These are phyloP conservation scores for Mycena floridula DNA, from an alignment of 768 basidiomycete genomes.

Conservation along the genomic window DNA sequence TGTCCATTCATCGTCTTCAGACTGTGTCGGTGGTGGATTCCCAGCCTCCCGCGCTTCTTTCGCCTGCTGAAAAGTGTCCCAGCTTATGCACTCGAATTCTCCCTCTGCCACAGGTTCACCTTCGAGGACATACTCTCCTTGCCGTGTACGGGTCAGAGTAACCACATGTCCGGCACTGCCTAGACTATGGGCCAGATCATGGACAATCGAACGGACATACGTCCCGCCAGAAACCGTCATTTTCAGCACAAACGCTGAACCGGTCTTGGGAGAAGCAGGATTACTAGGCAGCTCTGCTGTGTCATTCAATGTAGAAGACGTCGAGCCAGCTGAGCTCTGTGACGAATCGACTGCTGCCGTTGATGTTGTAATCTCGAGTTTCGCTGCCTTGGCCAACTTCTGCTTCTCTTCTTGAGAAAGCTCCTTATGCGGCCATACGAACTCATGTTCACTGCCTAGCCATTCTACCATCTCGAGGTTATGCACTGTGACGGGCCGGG, in stretches of 20 bases:
- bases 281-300: slow-evolving; percentile 5
- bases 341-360: slow-evolving; percentile 14
- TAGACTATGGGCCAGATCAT: slow-evolving; percentile 82
- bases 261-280: slow-evolving; percentile 29
- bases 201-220: slow-evolving; percentile 92
- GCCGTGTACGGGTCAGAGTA: slow-evolving; percentile 80
- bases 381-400: slow-evolving; percentile 61
- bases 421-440: slow-evolving; percentile 67
- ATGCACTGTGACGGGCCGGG: slow-evolving; percentile 77
- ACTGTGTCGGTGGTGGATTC: slow-evolving; percentile 33
- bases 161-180: slow-evolving; percentile 93
- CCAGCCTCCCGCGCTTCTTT: too few species aligned
- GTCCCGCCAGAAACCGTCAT: slow-evolving; percentile 97
- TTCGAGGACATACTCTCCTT: slow-evolving; percentile 70
- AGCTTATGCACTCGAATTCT: slow-evolving; percentile 63
- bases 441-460: slow-evolving; percentile 70
- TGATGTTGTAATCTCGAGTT: slow-evolving; percentile 36
- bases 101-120: slow-evolving; percentile 34
- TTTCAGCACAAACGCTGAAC: slow-evolving; percentile 77
- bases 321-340: neutral
- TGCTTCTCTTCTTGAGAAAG: slow-evolving; percentile 64
- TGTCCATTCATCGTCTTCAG: slow-evolving; percentile 60
- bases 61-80: slow-evolving; percentile 68
- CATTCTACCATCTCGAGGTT: slow-evolving; percentile 75
- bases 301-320: neutral